Evolutionary conservation across 805 yeast species (phyloP), one percentile per base, ranked within the genome.

Genomic region (Starmera quercuum): DNA sequence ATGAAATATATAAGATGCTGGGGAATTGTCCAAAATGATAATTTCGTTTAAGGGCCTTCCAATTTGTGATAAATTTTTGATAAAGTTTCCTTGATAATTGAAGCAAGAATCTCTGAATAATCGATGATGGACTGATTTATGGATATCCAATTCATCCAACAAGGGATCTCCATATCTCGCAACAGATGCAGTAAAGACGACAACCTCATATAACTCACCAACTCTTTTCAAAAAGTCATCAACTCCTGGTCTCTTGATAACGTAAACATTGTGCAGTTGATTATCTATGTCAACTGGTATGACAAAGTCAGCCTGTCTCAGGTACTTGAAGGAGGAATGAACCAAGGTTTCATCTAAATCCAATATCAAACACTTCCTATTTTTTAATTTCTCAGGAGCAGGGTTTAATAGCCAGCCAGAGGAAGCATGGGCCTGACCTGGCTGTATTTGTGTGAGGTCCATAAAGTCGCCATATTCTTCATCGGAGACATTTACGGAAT

Each of bases 321-420:
- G 71, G 56, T 81, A 86, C 58, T 90, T 88, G 67, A 92, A 92
- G 6, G 95, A 81, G 2, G 95, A 84, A 58, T 92, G 99, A 21
- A 92, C 98, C 38, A 92, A 71, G 3, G 98, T 92, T 59, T 92
- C 98, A 59, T 92, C 98, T 42, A 92, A 64, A 59, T 92, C 99
- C 35, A 92, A 67, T 11, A 92, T 83, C 22, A 92, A 69, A 58
- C 97, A 88, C 58, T 92, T 92, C 38, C 83, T 78, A 36, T 73
- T 72, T 32, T 68, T 62, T 36, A 82, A 68, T 31, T 60, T 54
- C 7, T 57, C 48, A 17, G 64, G 59, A 29, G 75, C 69, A 17
- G 75, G 71, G 33, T 81, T 74, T 42, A 90, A 61, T 32, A 87
- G 67, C 62, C 68, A 73, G 5, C 82, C 85, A 4, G 81, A 73